Conservation (phyloP, 2,329 filamentous ascomycete species). For the Zymoseptoria crescenta region DNA sequence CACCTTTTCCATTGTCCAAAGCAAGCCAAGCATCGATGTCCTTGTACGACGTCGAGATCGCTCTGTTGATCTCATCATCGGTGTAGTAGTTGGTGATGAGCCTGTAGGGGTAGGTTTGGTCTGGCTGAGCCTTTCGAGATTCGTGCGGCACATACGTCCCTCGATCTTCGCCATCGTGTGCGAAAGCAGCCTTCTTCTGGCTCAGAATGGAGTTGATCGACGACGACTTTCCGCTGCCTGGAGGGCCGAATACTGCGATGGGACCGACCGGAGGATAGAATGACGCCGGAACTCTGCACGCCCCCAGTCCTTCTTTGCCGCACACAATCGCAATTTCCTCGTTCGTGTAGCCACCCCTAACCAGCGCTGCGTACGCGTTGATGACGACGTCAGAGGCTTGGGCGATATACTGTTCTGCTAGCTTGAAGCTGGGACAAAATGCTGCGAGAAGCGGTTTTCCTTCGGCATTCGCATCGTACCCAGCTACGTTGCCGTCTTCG, state of each 20-base stretch:
- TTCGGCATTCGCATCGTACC: background rate
- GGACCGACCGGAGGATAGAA: slow-evolving; percentile 1
- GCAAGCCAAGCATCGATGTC: background rate
- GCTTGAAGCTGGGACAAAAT: background rate
- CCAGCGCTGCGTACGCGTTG: background rate
- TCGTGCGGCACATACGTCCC: slow-evolving; percentile 9
- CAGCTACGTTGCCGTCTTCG: background rate
- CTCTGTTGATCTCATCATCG: background rate
- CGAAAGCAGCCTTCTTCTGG: slow-evolving; percentile 3
- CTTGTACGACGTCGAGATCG: background rate
- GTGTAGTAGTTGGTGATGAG: slow-evolving; percentile 3
- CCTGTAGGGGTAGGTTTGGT: background rate
- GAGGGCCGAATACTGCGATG: slow-evolving; percentile 5
- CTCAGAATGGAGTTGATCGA: slow-evolving; percentile 6
- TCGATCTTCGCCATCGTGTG: slow-evolving; percentile 6
- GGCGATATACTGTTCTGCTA: background rate
- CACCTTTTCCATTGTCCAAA: background rate
- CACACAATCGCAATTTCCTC: slow-evolving; percentile 4
- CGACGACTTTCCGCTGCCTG: slow-evolving; percentile 15
- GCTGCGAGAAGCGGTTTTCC: background rate
- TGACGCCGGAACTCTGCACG: slow-evolving; percentile 1
- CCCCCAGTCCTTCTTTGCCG: background rate
- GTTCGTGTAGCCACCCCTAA: slow-evolving; percentile 1
- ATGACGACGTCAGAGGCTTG: background rate
- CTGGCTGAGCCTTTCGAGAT: background rate